A percentile compares a stretch with the other conserved stretches of the same genome.
These are phyloP conservation scores for Bolboschoenoplectus hybrid DNA, from an alignment of 202 grass and related monocot species.

Conservation along the genomic window DNA sequence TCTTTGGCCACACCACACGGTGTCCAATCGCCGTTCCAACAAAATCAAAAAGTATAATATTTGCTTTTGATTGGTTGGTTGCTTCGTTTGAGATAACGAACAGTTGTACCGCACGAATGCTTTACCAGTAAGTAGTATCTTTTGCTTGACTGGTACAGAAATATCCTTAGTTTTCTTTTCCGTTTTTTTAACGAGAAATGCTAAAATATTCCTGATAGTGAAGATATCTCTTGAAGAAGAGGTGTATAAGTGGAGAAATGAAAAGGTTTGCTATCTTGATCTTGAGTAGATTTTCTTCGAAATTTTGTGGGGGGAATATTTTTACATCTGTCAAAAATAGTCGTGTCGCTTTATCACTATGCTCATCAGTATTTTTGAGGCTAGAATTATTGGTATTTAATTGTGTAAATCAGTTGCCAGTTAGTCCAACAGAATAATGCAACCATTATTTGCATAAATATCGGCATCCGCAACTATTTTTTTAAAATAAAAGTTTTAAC, in stretches of 20 bases:
- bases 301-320: not conserved
- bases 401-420: not conserved
- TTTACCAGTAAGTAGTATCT: not conserved
- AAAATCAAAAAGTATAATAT: not conserved
- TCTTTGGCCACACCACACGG: conserved; percentile 4
- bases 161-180: not conserved
- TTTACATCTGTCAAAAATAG: not conserved
- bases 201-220: not conserved
- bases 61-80: not conserved
- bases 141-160: not conserved
- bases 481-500: too few relatives aligned
- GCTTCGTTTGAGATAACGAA: conserved; percentile 6
- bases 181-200: not conserved
- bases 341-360: not conserved
- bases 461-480: too few relatives aligned
- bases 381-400: not conserved
- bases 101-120: conserved; percentile 17
- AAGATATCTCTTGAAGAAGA: not conserved
- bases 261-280: not conserved
- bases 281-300: not conserved
- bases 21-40: conserved; percentile 12
- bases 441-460: not conserved
- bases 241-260: not conserved
- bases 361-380: not conserved
- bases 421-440: not conserved